Evolutionary conservation across 345 rosid genomes (phyloP).

Genomic region (Hirschfeldia incana): DNA sequence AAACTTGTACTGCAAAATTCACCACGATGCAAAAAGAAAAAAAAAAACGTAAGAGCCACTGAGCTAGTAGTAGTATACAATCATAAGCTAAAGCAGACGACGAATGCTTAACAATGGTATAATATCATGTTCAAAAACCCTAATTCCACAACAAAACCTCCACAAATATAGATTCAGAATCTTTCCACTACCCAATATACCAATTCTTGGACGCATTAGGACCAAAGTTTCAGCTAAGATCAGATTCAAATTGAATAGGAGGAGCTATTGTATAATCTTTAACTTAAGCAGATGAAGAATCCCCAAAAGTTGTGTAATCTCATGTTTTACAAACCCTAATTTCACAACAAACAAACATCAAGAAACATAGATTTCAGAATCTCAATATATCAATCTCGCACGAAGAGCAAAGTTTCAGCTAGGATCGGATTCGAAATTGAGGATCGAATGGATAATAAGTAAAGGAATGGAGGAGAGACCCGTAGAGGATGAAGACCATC

Average conservation of each 20-base stretch:
- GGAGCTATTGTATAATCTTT: background rate
- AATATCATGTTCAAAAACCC: background rate
- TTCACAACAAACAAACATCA: background rate
- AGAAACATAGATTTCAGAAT: background rate
- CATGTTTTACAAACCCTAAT: slow-evolving; percentile 1
- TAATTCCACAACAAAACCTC: slow-evolving; percentile 5
- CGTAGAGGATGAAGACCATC: slow-evolving; percentile 87
- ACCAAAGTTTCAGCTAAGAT: slow-evolving; percentile 15
- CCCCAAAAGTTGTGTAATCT: background rate
- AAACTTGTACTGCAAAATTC: slow-evolving; percentile 66
- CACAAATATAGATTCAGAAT: background rate
- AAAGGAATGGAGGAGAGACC: slow-evolving; percentile 41
- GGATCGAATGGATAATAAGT: background rate
- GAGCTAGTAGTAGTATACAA: background rate
- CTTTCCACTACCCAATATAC: slow-evolving; percentile 5
- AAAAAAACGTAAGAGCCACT: background rate
- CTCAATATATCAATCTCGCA: background rate
- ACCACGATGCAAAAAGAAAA: slow-evolving; percentile 1
- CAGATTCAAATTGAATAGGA: background rate
- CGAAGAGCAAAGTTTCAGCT: background rate
- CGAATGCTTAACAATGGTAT: background rate
- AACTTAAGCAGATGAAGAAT: background rate
- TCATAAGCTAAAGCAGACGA: background rate
- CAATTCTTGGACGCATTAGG: background rate
- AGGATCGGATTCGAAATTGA: background rate